Base-by-base conservation (phyloP, 768 basidiomycete genomes). In the Paxillus rubicundulus region DNA sequence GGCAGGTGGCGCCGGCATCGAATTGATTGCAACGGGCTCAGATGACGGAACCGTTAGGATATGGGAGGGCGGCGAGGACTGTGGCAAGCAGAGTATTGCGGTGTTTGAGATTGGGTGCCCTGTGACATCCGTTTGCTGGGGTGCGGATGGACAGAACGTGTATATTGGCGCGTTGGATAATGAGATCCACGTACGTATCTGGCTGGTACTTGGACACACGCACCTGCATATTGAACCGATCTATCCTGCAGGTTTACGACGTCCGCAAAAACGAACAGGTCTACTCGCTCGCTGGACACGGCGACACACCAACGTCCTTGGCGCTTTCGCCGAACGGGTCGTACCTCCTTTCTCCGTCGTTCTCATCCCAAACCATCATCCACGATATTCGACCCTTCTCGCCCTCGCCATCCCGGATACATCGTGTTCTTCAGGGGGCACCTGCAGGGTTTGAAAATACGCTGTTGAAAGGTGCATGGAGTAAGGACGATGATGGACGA, bases 141-240 rank as follows among this genome's bases (percentile, higher is more conserved):
- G 89, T 67, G 84, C 83, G 17, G 97, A 99, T 64, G 97, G 92
- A 2, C 80, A 88, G 53, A 87, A 82, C 53, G 79, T 97, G 32
- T 99, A 92, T 59, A 82, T 92, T n/a, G 95, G 87, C 5, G 93
- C 90, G 13, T 70, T 98, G 62, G 96, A 99, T 71, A 99, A 99
- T 60, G 92, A 93, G 68, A 87, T 99, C 55, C 94, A 98, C 67
- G 94, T 96, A 63, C 58, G 88, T 78, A 12, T 45, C 16, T 42
- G 9, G 6, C 16, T 42, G 9, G 6, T 17, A 12, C 7, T 33
- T 32, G 10, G 10, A 17, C 2, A 53, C 4, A 9, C 18, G 1
- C 12, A 2, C 12, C 9, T 13, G 10, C 13, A 13, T 21, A 5
- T 42, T 42, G 12, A 21, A 12, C 24, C 10, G 2, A 21, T 30